Percentiles rank a stretch among this genome's conserved stretches.
Evolutionary conservation across 352 stramenopile species (phyloP).

Genomic region (Blastocystis sp.): DNA sequence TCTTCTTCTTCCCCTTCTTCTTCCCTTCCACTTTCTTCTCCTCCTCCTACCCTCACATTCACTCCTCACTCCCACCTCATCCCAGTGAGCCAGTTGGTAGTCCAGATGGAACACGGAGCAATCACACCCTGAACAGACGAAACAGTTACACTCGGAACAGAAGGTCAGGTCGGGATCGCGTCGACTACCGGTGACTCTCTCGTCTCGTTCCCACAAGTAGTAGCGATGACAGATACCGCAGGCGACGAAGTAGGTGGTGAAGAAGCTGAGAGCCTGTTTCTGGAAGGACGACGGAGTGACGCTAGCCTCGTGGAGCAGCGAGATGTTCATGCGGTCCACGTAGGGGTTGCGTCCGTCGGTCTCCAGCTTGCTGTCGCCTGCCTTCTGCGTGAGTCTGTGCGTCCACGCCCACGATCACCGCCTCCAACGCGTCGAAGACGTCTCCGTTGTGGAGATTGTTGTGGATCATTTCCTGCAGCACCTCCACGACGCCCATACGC

Average conservation of each 20-base stretch:
- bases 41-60: slow-evolving; percentile 79
- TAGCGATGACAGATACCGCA: slow-evolving; percentile 86
- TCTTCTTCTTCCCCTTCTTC: slow-evolving; percentile 74
- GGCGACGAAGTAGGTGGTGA: slow-evolving; percentile 90
- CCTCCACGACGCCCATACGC: slow-evolving; percentile 67
- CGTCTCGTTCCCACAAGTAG: slow-evolving; percentile 82
- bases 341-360: slow-evolving; percentile 62
- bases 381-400: not conserved
- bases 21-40: slow-evolving; percentile 78
- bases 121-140: slow-evolving; percentile 89
- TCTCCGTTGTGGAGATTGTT: slow-evolving; percentile 62
- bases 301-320: slow-evolving; percentile 69
- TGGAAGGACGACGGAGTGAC: slow-evolving; percentile 76
- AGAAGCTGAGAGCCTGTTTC: slow-evolving; percentile 87
- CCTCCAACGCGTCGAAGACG: not conserved
- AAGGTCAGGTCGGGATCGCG: slow-evolving; percentile 74
- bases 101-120: slow-evolving; percentile 91
- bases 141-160: slow-evolving; percentile 92
- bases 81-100: slow-evolving; percentile 82
- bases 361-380: not conserved
- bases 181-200: not conserved
- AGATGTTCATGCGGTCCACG: slow-evolving; percentile 73
- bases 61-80: slow-evolving; percentile 66
- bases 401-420: not conserved
- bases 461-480: slow-evolving; percentile 76